Conservation (phyloP, 2,329 filamentous ascomycete genomes). For the Emergomyces orientalis region DNA sequence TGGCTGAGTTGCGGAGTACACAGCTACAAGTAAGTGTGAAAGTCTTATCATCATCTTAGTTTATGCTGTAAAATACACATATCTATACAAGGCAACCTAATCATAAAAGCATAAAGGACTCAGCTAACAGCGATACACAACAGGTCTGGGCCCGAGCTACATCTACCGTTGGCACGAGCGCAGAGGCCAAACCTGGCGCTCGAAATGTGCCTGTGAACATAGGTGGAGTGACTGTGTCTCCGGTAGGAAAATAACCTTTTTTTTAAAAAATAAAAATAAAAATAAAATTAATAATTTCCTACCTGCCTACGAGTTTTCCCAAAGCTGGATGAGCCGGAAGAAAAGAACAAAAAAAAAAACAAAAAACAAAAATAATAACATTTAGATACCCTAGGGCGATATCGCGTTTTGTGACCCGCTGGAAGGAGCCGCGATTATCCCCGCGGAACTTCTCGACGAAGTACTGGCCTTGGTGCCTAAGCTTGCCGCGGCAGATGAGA, state of each 20-base stretch:
- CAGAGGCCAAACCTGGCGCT: slow-evolving; percentile 35
- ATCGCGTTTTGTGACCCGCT: slow-evolving; percentile 59
- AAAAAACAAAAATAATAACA: background rate
- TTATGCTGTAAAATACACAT: background rate
- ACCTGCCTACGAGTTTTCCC: too few species aligned
- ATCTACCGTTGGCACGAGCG: slow-evolving; percentile 38
- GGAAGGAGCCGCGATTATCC: slow-evolving; percentile 63
- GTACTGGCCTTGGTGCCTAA: slow-evolving; percentile 53
- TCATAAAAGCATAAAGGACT: background rate
- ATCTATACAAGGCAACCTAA: background rate
- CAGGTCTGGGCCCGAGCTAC: slow-evolving; percentile 37
- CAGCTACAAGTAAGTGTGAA: slow-evolving; percentile 47
- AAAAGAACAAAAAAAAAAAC: background rate
- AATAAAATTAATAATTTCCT: too few species aligned
- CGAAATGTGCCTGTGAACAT: slow-evolving; percentile 35
- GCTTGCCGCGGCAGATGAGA: slow-evolving; percentile 46
- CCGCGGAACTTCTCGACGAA: slow-evolving; percentile 48
- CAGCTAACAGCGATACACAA: background rate
- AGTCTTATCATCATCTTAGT: background rate
- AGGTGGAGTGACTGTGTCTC: slow-evolving; percentile 33
- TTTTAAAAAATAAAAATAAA: background rate
- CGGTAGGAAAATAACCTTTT: slow-evolving; percentile 24
- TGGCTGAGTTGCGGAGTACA: slow-evolving; percentile 49
- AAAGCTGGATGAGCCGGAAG: too few species aligned
- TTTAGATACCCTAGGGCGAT: slow-evolving; percentile 43